These are phyloP conservation scores for Prinsepia uniflora DNA, from an alignment of 306 rosid genomes.

Conservation along the genomic window DNA sequence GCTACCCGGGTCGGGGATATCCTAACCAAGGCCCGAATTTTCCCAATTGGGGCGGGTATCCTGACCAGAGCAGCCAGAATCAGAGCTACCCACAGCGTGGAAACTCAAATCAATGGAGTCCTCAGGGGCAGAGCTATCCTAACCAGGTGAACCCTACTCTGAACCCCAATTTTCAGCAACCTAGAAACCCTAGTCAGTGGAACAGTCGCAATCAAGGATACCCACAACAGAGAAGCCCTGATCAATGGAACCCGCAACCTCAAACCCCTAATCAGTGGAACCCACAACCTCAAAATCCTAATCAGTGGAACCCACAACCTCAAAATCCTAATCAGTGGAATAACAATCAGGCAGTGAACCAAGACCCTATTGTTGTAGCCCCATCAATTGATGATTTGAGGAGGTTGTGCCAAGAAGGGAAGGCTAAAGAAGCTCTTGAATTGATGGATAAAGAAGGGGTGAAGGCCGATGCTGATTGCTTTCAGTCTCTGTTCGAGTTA, in stretches of 20 bases:
- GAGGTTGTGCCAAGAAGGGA: constrained; percentile 57
- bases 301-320: constrained; percentile 29
- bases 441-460: constrained; percentile 65
- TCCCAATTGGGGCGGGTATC: constrained; percentile 16
- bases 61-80: constrained; percentile 9
- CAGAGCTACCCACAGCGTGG: constrained; percentile 22
- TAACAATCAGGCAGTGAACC: constrained; percentile 34
- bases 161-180: constrained; percentile 37
- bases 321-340: constrained; percentile 24
- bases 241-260: constrained; percentile 34
- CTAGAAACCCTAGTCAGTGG: constrained; percentile 35
- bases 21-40: constrained; percentile 27
- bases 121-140: constrained; percentile 24
- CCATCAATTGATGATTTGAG: constrained; percentile 49
- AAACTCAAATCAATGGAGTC: constrained; percentile 27
- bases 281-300: constrained; percentile 26
- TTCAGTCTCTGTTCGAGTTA: constrained; percentile 45
- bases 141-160: constrained; percentile 16
- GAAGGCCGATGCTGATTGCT: constrained; percentile 68
- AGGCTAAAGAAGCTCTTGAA: constrained; percentile 63
- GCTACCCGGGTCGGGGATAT: constrained; percentile 16
- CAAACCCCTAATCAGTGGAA: constrained; percentile 34
- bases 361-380: constrained; percentile 21
- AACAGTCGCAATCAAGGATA: constrained; percentile 32
- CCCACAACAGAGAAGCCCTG: constrained; percentile 25